Evolutionary conservation across 2,329 filamentous ascomycete species (phyloP), one percentile per base, ranked within the genome.

Genomic region (Penicillium griseofulvum): DNA sequence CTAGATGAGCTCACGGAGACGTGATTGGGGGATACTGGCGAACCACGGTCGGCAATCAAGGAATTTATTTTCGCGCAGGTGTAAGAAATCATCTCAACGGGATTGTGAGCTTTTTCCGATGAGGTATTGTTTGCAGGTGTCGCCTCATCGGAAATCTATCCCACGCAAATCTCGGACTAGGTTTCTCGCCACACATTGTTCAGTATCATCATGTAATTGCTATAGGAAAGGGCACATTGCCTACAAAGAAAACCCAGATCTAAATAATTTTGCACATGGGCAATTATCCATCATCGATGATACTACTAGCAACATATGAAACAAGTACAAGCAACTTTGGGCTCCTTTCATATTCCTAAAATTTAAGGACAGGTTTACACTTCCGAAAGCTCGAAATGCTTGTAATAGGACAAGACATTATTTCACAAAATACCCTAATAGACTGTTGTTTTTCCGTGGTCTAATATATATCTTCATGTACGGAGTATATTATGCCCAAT

Each of bases 221-320:
- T 33, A 4, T n/a, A 24, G 29, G 22, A 22, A 45, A n/a, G 24
- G 3, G 33, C n/a, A 3, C 5, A 24, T n/a, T n/a, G 11, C 9
- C 1, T 11, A 9, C 12, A 8, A 4, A 1, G 22, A 12, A 24
- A 14, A 45, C 2, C 16, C 12, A n/a, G 2, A 45, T 7, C n/a
- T 4, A 4, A 16, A n/a, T 8, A 17, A 11, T 24, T n/a, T 16
- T 53, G 55, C 33, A 49, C 31, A 56, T 45, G 46, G 26, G 28
- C 65, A 60, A 65, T 71, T 69, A 52, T 36, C 67, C 67, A 65
- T 55, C 5, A 57, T 55, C 55, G 52, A 54, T 28, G 11, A 10
- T 22, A 26, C 10, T 22, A 9, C 11, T 9, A 19, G 7, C 16
- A 22, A 22, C 22, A 22, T 22, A 3, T 22, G 22, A 22, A 22